Evolutionary conservation across 139 green algal species (phyloP), one percentile per base, ranked within the genome.

Genomic region (Asterochloris erici): DNA sequence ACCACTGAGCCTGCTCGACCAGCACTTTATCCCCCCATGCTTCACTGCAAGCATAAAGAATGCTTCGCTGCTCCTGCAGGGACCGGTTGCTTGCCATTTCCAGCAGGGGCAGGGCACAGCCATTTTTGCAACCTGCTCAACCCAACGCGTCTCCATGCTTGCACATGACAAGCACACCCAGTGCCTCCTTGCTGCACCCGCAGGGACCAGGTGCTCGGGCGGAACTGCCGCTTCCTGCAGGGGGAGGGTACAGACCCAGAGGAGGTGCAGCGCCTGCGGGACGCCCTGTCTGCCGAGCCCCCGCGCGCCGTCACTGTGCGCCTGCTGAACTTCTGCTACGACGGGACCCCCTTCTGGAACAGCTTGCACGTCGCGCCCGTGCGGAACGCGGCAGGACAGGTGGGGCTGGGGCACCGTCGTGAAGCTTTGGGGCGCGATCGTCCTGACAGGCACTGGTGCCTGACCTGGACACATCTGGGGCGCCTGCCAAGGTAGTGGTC

Each of bases 181-280:
- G 6, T 10, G 6, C 38, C 38, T 54, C 38, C 38, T 54, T 54
- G 38, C 38, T 54, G 38, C 38, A 54, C 38, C 38, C 6, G 74
- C 86, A 87, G 86, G 68, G 86, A 92, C 17, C 63, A 91, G 84
- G 86, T 94, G 28, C 54, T 93, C 6, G 89, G 89, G 0, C 71
- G 81, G 29, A 93, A 93, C 82, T 93, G 90, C 84, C 77, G 90
- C 24, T 93, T 94, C 81, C 79, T 94, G 74, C 91, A 94, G 68
- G 88, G 90, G 12, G 82, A 83, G 24, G 79, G 74, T 14, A 92
- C 91, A 47, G 74, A 89, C 62, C 63, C 78, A 10, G 77, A 47
- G 24, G 70, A 86, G 54, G 68, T 93, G 63, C 27, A 66, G 12
- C 78, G 79, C 54, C 82, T 95, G 64, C 75, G 89, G 0, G 76